Evolutionary conservation across 305 asterid species (phyloP), one percentile per base, ranked within the genome.

Genomic region (Vinca major): DNA sequence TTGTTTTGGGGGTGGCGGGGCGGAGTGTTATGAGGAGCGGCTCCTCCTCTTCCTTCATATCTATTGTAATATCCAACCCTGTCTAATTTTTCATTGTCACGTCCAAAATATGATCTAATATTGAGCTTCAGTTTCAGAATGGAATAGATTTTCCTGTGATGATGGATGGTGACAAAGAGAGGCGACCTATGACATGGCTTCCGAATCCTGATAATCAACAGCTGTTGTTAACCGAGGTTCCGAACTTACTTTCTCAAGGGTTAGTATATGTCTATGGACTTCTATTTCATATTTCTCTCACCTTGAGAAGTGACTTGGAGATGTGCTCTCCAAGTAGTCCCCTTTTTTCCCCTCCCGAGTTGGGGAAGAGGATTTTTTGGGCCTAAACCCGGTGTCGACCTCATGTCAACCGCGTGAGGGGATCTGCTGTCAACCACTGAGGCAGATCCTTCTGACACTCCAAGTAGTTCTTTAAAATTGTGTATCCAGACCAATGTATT

Each of bases 171-270:
- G 80, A 76, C 67, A 82, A 80, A 71, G 90, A 85, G 19, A 77
- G 80, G 63, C 80, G 75, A 21, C 75, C 80, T 13, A 80, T 75
- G 63, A 65, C 84, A 4, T 87, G 89, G 89, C 74, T 77, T 72
- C 87, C 82, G 5, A 69, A 70, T 47, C 77, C 71, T 65, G 90
- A 89, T 57, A 75, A 67, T 76, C 89, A 78, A 63, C 82, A 77
- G 36, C 78, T 81, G 79, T 69, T 77, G 33, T 80, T 82, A 53
- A 74, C 86, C 3, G 77, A 71, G 41, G 84, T 81, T 54, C 75
- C 92, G 68, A 80, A 79, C 67, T 80, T 81, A 78, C 64, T 83
- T 67, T 49, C 77, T 71, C 81, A 66, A 60, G 75, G 85, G 96
- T 87, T 74, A 71, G 86, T 79, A 71, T 33, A 26, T 48, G 12